Conservation (phyloP, 1,284 basidiomycete species). For the Papiliotrema laurentii region DNA sequence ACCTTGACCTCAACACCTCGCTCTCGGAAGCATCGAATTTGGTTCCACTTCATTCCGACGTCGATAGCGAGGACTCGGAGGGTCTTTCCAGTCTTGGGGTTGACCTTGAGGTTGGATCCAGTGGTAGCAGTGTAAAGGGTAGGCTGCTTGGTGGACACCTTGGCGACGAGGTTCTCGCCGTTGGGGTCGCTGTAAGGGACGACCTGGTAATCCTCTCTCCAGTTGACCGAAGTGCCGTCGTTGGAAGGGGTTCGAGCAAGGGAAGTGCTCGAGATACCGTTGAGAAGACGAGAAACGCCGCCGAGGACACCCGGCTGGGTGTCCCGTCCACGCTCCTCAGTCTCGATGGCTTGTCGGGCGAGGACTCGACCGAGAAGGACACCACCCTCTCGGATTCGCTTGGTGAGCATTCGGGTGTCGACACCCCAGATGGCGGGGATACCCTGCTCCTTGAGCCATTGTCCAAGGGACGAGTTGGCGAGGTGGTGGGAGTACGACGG, state of each 20-base stretch:
- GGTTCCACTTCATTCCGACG: slow-evolving; percentile 99
- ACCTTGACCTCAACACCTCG: slow-evolving; percentile 96
- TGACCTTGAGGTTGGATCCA: slow-evolving; percentile 56
- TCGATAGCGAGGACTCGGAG: slow-evolving; percentile 88
- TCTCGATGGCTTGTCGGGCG: slow-evolving; percentile 50
- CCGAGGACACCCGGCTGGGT: slow-evolving; percentile 37
- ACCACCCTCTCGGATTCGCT: slow-evolving; percentile 91
- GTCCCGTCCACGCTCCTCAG: slow-evolving; percentile 23
- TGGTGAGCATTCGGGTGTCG: slow-evolving; percentile 95
- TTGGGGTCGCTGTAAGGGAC: slow-evolving; percentile 88
- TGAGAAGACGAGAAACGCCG: slow-evolving; percentile 45
- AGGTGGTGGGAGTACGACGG: slow-evolving; percentile 94
- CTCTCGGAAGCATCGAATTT: slow-evolving; percentile 91
- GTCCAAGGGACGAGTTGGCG: slow-evolving; percentile 77
- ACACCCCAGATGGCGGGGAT: slow-evolving; percentile 95
- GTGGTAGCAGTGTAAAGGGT: slow-evolving; percentile 60
- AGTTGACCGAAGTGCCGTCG: slow-evolving; percentile 49
- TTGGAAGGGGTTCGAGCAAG: slow-evolving; percentile 25
- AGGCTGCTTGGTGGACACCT: slow-evolving; percentile 70
- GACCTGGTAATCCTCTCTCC: slow-evolving; percentile 77
- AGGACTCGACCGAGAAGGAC: slow-evolving; percentile 83
- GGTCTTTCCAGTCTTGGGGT: slow-evolving; percentile 70
- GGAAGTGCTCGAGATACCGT: slow-evolving; percentile 30
- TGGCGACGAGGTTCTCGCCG: slow-evolving; percentile 80
- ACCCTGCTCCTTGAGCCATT: slow-evolving; percentile 93